Base-by-base conservation (phyloP, 1,139 yeast species). In the Pichia sp. region DNA sequence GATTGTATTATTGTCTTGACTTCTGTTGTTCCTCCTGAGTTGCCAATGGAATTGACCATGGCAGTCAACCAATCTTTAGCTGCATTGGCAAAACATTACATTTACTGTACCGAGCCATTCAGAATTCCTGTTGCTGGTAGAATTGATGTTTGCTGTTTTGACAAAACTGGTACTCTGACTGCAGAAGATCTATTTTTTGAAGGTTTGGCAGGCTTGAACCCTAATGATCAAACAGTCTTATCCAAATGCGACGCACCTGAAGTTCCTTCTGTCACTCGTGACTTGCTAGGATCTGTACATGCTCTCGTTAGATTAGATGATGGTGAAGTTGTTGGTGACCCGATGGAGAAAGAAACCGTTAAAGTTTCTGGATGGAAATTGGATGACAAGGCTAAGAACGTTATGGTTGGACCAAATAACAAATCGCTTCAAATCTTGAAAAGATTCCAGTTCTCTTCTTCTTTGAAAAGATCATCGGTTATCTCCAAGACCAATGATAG, bases 1-100 rank as follows among this genome's bases (percentile, higher is more conserved):
- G 97, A 92, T 67, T 94, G 98, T 81, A 85, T 92, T 54, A 78
- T 92, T 61, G 94, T 92, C 57, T 77, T 92, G 56, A 92, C 99
- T 27, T 90, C 97, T 41, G 99, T 92, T 55, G 99, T 92, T 39
- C 99, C 99, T 38, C 98, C 99, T 44, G 99, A 92, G 68, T 75
- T 92, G 55, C 99, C 99, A 44, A 94, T 92, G 98, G 98, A 92
- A 71, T 77, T 92, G 58, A 92, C 98, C 32, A 84, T 92, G 90
- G 98, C 98, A 49, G 98, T 92, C 38, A 92, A 92, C 66, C 75
- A 87, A 39, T 90, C 97, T 8, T 73, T 92, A 60, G 79, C 92
- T 44, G 88, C 96, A 4, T 75, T 92, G 52, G 81, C 85, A 55
- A 94, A 94, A 65, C 83, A 74, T 61, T 90, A 82, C 62, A 82